Percentiles rank a stretch among this genome's conserved stretches.
Evolutionary conservation across 2,329 filamentous ascomycete genomes (phyloP).

Genomic region (Neospermospora avenae): DNA sequence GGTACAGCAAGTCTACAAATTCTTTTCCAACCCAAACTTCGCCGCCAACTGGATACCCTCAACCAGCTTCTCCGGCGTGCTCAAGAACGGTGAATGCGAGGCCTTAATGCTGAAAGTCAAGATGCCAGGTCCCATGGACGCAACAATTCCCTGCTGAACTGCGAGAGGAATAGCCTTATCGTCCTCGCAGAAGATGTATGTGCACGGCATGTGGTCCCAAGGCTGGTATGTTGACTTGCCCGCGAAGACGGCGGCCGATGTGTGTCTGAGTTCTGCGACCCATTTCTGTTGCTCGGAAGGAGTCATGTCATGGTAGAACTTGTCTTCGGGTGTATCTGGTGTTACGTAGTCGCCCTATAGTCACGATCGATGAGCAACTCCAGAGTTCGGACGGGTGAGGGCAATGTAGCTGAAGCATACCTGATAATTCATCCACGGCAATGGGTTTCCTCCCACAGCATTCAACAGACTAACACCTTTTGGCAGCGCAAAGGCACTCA

Average conservation of each 20-base stretch:
- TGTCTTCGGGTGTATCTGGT: not conserved
- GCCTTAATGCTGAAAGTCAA: not conserved
- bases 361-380: not conserved
- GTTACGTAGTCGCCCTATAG: not conserved
- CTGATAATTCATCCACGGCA: not conserved
- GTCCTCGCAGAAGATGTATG: not conserved
- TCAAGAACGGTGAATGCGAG: conserved; percentile 1
- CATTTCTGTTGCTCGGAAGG: not conserved
- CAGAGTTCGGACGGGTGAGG: too few species aligned
- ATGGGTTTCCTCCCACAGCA: not conserved
- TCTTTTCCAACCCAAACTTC: not conserved
- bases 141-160: not conserved
- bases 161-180: conserved; percentile 1
- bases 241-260: not conserved
- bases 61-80: not conserved
- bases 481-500: conserved; percentile 12
- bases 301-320: conserved; percentile 3
- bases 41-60: not conserved
- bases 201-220: conserved; percentile 4
- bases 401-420: not conserved
- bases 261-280: not conserved
- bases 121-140: not conserved
- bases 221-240: conserved; percentile 4
- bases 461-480: conserved; percentile 4
- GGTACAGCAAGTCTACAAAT: not conserved